A percentile compares a stretch with the other conserved stretches of the same genome.
Evolutionary conservation across 495 filamentous ascomycete species (phyloP).

Genomic region (Clohesyomyces aquaticus): DNA sequence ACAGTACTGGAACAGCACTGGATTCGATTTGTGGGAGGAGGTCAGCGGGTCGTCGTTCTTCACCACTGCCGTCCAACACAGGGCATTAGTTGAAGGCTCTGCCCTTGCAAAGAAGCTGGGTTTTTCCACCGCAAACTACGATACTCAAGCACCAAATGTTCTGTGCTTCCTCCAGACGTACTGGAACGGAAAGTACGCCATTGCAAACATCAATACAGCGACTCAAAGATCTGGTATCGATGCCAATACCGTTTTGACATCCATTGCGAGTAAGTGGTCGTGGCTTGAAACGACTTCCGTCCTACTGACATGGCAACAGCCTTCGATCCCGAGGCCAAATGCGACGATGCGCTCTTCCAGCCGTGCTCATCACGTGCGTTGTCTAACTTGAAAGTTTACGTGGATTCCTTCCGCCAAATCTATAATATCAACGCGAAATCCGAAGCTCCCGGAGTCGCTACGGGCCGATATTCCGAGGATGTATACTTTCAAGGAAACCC

Average conservation of each 20-base stretch:
- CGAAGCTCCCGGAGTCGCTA: conserved; percentile 57
- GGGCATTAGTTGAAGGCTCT: conserved; percentile 64
- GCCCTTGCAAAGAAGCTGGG: conserved; percentile 57
- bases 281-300: background rate
- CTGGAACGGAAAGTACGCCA: conserved; percentile 61
- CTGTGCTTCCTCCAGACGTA: conserved; percentile 66
- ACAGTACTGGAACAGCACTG: conserved; percentile 71
- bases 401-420: conserved; percentile 64
- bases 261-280: conserved; percentile 56
- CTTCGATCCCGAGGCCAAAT: conserved; percentile 63
- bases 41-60: conserved; percentile 67
- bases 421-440: conserved; percentile 50
- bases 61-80: conserved; percentile 53
- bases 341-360: conserved; percentile 62
- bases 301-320: conserved; percentile 22
- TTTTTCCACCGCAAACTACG: conserved; percentile 52
- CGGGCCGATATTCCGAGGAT: conserved; percentile 72
- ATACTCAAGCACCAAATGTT: conserved; percentile 61
- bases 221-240: conserved; percentile 59
- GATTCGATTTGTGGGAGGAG: conserved; percentile 77
- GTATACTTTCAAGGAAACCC: conserved; percentile 59
- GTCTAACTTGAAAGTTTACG: conserved; percentile 65
- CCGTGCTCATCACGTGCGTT: conserved; percentile 68
- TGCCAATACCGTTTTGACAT: conserved; percentile 63
- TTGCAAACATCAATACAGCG: conserved; percentile 57